These are phyloP conservation scores for Penicillium antarcticum DNA, from an alignment of 495 filamentous ascomycete species.

Conservation along the genomic window DNA sequence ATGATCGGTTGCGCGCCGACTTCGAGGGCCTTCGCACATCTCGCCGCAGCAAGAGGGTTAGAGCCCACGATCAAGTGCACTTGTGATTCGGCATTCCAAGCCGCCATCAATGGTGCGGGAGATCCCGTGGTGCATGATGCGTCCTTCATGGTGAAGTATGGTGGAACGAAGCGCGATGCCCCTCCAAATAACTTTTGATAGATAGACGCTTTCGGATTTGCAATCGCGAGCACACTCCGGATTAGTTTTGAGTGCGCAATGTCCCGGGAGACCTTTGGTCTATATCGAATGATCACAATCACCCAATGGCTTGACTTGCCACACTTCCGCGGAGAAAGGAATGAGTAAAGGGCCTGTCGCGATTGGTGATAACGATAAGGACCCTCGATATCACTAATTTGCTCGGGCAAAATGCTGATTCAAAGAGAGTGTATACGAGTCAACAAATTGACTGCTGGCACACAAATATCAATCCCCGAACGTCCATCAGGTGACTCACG, in stretches of 20 bases:
- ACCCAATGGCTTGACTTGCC: constrained; percentile 5
- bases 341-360: constrained; percentile 22
- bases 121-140: constrained; percentile 19
- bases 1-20: constrained; percentile 85
- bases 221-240: not conserved
- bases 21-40: constrained; percentile 75
- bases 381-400: not conserved
- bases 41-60: constrained; percentile 79
- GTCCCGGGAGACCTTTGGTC: not conserved
- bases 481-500: not conserved
- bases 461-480: not conserved
- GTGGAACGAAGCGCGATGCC: constrained; percentile 16
- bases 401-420: too few relatives aligned
- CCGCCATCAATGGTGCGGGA: constrained; percentile 62
- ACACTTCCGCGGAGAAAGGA: constrained; percentile 32
- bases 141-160: constrained; percentile 32
- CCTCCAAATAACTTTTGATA: constrained; percentile 8
- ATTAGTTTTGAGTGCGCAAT: not conserved
- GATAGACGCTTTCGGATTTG: not conserved
- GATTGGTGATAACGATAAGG: constrained; percentile 30
- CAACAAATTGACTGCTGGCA: not conserved
- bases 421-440: not conserved
- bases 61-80: constrained; percentile 84
- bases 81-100: constrained; percentile 70
- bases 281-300: not conserved